Base-by-base conservation (phyloP, 306 rosid species). In the Herpetospermum pedunculosum region DNA sequence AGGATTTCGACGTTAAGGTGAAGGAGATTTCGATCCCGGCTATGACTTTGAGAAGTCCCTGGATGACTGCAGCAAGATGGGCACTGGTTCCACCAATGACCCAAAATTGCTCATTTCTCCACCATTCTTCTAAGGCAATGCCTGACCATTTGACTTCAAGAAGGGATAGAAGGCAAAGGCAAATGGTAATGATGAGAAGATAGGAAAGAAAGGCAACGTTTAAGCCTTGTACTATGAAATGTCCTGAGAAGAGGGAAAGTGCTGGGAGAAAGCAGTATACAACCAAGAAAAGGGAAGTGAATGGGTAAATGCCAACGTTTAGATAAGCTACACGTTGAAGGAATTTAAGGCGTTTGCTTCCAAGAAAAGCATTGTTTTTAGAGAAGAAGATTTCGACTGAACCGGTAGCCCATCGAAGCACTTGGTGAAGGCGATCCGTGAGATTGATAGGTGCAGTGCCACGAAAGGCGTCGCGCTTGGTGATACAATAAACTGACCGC, bases 21-120 rank as follows among this genome's bases (percentile, higher is more conserved):
- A 91, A 91, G 18, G 87, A 82, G 48, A 91, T 91, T 47, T 89
- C 96, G 8, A 91, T 78, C 1, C 97, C 97, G 0, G 92, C 91
- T 35, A 91, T 4, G 30, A 87, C 83, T 73, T 91, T 91, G 26
- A 91, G 72, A 44, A 91, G 80, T 2, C 97, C 96, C 75, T 91
- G 97, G 19, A 89, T 7, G 18, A 89, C 97, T 6, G 96, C 97
- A 1, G 76, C 90, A 64, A 89, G 91, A 85, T 91, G 97, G 19
- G 97, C 88, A 60, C 97, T 91, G 1, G 96, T 85, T 26, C 97
- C 97, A 16, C 96, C 97, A 23, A 92, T 92, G 64, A 84, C 85
- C 97, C 96, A 89, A 77, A 92, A 92, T 55, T 92, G 97, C 72
- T 92, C 96, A 14, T 89, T 92, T 5, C 96, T 67, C 97, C 97